A percentile compares a stretch with the other conserved stretches of the same genome.
Evolutionary conservation across 495 filamentous ascomycete genomes (phyloP).

Genomic region (Xylaria curta): DNA sequence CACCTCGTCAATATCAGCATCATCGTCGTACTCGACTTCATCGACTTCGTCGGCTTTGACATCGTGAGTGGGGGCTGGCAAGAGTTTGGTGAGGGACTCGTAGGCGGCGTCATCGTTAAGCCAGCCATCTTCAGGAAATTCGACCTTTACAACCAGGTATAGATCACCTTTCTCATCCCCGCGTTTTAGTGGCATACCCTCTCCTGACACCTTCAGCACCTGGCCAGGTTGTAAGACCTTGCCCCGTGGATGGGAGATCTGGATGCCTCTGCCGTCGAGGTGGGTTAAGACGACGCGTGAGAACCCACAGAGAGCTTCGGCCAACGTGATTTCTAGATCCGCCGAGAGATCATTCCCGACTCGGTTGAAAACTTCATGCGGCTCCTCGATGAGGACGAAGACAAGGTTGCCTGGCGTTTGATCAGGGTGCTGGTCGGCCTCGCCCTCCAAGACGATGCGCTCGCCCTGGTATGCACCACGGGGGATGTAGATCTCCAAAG

Average conservation of each 20-base stretch:
- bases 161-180: conserved; percentile 84
- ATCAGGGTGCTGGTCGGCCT: conserved; percentile 92
- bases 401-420: conserved; percentile 92
- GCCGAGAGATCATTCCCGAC: conserved; percentile 85
- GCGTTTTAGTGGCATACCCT: conserved; percentile 93
- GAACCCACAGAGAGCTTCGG: conserved; percentile 87
- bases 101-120: conserved; percentile 69
- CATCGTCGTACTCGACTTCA: conserved; percentile 83
- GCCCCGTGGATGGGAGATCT: conserved; percentile 74
- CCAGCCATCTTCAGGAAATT: conserved; percentile 90
- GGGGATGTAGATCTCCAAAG: conserved; percentile 94
- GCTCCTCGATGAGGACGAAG: conserved; percentile 81
- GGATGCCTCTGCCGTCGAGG: conserved; percentile 90
- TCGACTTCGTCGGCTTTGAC: conserved; percentile 78
- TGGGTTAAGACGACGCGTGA: conserved; percentile 90
- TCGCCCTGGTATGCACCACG: conserved; percentile 88
- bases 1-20: conserved; percentile 81
- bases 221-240: conserved; percentile 80
- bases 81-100: conserved; percentile 70
- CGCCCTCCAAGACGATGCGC: conserved; percentile 86
- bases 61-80: conserved; percentile 65
- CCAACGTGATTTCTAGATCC: conserved; percentile 76
- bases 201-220: conserved; percentile 80
- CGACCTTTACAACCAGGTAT: conserved; percentile 82
- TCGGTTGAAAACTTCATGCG: conserved; percentile 79